Base-by-base conservation (phyloP, 1,284 basidiomycete species). In the Puccinia novopanici region DNA sequence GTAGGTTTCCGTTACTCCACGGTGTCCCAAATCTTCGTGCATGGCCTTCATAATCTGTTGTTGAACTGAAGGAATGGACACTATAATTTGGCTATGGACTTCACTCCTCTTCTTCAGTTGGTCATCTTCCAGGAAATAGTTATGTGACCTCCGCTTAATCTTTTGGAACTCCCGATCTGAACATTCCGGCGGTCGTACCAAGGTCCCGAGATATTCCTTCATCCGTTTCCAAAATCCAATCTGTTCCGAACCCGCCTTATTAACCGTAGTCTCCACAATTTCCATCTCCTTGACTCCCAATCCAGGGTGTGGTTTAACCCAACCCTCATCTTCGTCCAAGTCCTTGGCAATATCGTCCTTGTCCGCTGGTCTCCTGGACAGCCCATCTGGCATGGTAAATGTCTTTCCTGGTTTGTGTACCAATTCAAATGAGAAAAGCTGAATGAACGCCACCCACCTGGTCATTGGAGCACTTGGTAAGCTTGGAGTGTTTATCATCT, bases 301-400 rank as follows among this genome's bases (percentile, higher is more conserved):
- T n/a, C n/a, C n/a, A n/a, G n/a, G n/a, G n/a, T n/a, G n/a, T 15
- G 5, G 15, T 24, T 6, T 19, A 30, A 10, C 59, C 59, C 5
- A 24, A 24, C 15, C 30, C 15, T 40, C 6, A 6, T 40, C 19
- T 12, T 30, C 57, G 42, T 75, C 57, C 57, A 75, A 45, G 15
- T 63, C n/a, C 27, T 40, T 45, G 34, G 59, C 9, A 8, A 61
- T n/a, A 3, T 61, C 40, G 3, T 65, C 61, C 17, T 22, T 22
- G n/a, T 65, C 61, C 34, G 17, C 8, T 40, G 61, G 9, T 15
- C 40, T 3, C 17, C 61, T 40, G 3, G 61, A 76, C 30, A 76
- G 24, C n/a, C 55, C 59, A 52, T 76, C 74, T 48, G 74, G 55
- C 59, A 76, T 63, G 3, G 61, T 65, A 45, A 65, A 65, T 15